A percentile compares a stretch with the other conserved stretches of the same genome.
Evolutionary conservation across 1,284 basidiomycete species (phyloP).

Genomic region (Coniferiporia weirii): DNA sequence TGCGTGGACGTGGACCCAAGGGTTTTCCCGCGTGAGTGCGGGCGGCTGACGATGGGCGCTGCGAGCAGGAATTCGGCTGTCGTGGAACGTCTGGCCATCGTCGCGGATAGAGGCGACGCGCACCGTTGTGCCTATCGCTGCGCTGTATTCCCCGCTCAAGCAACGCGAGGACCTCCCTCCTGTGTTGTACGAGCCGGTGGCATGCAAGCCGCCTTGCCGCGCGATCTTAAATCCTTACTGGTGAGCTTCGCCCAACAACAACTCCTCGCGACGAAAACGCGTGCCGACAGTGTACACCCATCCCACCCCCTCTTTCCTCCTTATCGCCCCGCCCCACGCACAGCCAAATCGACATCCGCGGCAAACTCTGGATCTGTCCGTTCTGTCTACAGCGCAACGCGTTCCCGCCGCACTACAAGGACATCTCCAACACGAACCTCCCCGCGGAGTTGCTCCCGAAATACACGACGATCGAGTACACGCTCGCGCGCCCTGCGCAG

Average conservation of each 20-base stretch:
- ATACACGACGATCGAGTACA: constrained; percentile 99
- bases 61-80: constrained; percentile 74
- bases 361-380: constrained; percentile 99
- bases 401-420: constrained; percentile 98
- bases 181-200: constrained; percentile 96
- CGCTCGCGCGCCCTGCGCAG: constrained; percentile 84
- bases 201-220: constrained; percentile 96
- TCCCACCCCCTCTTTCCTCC: too few species aligned
- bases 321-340: constrained; percentile 4
- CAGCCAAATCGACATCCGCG: constrained; percentile 97
- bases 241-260: constrained; percentile 36
- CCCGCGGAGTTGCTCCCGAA: constrained; percentile 95
- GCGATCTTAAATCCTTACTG: constrained; percentile 98
- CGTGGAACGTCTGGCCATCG: constrained; percentile 99
- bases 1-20: constrained; percentile 21
- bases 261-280: background rate
- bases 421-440: constrained; percentile 95
- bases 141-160: constrained; percentile 97
- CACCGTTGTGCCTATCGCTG: constrained; percentile 96
- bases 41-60: constrained; percentile 3
- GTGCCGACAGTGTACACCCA: background rate
- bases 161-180: constrained; percentile 92
- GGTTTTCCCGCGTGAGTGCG: background rate
- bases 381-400: constrained; percentile 97
- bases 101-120: constrained; percentile 96